Evolutionary conservation across 1,139 yeast genomes (phyloP), one percentile per base, ranked within the genome.

Genomic region (Suhomyces terraborum): DNA sequence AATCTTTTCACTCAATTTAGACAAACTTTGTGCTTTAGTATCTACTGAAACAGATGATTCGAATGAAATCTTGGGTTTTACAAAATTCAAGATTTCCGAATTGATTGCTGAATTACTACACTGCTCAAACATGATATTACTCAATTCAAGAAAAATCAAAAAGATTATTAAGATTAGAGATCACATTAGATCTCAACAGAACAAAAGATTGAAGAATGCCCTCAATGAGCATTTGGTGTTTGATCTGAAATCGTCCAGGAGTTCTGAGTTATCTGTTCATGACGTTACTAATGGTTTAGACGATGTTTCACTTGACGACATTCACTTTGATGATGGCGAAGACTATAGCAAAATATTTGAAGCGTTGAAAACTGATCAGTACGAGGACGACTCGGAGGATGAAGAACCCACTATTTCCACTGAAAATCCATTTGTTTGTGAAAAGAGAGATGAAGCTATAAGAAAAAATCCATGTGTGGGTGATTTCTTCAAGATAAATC

Each of bases 61-160:
- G 12, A 22, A 53, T 4, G 43, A 53, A 7, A 45, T 54, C 6
- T 53, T 73, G 26, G 79, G 79, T 1, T 66, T 71, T 44, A 66
- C 77, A 4, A 66, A 64, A 39, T 72, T 73, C 51, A 69, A 72
- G 42, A 53, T 73, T 7, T 59, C 75, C 1, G 79, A 73, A 50
- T 55, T 73, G 33, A 64, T 73, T 21, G 78, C 78, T 3, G 78
- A 73, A 44, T 53, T 73, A 21, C 59, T 73, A 28, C 78, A 73
- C 54, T 73, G 79, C 45, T 71, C 77, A 13, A 73, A 73, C 52
- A 73, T 73, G 79, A 69, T 72, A 20, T 55, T 73, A 19, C 64
- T 73, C 38, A 73, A 73, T 48, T 68, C 75, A 2, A 62, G 59
- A 41, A 68, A 66, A 45, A 66, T 72, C 16, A 56, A 64, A 28